These are phyloP conservation scores for Chlamydomonas sphaeroides DNA, from an alignment of 139 green algal genomes.

Conservation along the genomic window DNA sequence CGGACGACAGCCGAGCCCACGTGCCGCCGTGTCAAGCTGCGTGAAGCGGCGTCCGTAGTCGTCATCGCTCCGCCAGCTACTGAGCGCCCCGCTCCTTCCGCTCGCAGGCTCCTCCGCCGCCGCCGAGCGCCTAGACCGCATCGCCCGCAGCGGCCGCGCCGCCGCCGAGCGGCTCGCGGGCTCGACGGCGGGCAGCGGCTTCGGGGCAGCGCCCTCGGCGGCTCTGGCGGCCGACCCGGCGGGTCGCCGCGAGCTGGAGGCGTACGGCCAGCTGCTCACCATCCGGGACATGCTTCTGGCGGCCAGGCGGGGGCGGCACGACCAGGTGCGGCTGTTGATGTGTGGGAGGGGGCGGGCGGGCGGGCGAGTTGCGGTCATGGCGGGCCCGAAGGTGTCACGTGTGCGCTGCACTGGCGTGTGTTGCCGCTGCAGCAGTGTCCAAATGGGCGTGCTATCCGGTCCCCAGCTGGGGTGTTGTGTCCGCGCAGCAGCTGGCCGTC, in stretches of 20 bases:
- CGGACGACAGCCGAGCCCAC: too few species aligned
- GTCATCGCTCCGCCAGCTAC: too few species aligned
- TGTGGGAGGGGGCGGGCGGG: neutral
- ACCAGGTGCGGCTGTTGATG: slow-evolving; percentile 28
- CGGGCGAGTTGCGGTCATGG: too few species aligned
- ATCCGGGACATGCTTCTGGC: slow-evolving; percentile 55
- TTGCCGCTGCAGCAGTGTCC: too few species aligned
- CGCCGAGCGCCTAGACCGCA: slow-evolving; percentile 29
- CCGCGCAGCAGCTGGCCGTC: too few species aligned
- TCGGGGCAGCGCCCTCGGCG: neutral
- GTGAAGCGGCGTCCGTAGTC: too few species aligned
- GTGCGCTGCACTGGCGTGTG: too few species aligned
- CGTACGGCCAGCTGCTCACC: slow-evolving; percentile 48
- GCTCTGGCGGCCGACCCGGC: slow-evolving; percentile 14
- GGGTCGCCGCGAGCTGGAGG: slow-evolving; percentile 48
- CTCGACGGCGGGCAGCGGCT: neutral
- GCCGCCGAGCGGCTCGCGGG: slow-evolving; percentile 7
- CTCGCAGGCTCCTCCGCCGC: neutral
- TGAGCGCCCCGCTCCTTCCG: too few species aligned
- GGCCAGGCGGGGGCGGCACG: slow-evolving; percentile 36
- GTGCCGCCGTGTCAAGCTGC: too few species aligned
- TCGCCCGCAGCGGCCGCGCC: slow-evolving; percentile 14
- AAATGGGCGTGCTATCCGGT: too few species aligned
- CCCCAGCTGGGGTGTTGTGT: too few species aligned
- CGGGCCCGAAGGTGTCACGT: neutral